A percentile compares a stretch with the other conserved stretches of the same genome.
phyloP scores from a whole-genome alignment of 495 filamentous ascomycete species.

The Staphylotrichum longicolle region DNA sequence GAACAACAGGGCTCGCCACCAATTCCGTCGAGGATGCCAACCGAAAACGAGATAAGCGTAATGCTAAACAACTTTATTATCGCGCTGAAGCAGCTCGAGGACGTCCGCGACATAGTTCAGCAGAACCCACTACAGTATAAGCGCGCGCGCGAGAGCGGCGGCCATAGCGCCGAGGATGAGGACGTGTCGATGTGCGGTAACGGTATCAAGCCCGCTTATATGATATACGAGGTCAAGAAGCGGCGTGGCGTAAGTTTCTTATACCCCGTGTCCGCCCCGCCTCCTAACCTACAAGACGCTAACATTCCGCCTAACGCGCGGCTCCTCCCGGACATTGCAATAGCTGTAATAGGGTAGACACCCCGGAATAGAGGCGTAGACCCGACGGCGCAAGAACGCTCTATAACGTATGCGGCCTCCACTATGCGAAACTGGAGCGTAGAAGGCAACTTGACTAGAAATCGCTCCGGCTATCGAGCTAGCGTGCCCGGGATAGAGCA shows the following conservation, averaged over 20 bases:
- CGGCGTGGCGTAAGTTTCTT: constrained; percentile 47
- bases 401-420: constrained; percentile 95
- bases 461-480: constrained; percentile 40
- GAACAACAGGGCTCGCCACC: constrained; percentile 49
- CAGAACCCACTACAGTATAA: constrained; percentile 39
- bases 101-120: constrained; percentile 44
- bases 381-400: constrained; percentile 93
- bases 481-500: too few species aligned
- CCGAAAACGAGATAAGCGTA: constrained; percentile 43
- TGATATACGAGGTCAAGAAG: constrained; percentile 49
- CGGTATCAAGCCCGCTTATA: constrained; percentile 43
- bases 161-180: constrained; percentile 43
- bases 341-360: constrained; percentile 97
- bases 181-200: constrained; percentile 50
- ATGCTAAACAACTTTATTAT: constrained; percentile 40
- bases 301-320: constrained; percentile 59
- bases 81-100: constrained; percentile 44
- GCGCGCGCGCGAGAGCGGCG: constrained; percentile 41
- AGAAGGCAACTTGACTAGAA: constrained; percentile 60
- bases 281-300: constrained; percentile 16
- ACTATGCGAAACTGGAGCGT: constrained; percentile 94
- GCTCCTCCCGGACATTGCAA: constrained; percentile 97
- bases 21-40: constrained; percentile 47
- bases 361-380: constrained; percentile 94
- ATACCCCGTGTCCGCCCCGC: not conserved